Evolutionary conservation across 257 asterid species (phyloP).

Genomic region (Penstemon newberryi): DNA sequence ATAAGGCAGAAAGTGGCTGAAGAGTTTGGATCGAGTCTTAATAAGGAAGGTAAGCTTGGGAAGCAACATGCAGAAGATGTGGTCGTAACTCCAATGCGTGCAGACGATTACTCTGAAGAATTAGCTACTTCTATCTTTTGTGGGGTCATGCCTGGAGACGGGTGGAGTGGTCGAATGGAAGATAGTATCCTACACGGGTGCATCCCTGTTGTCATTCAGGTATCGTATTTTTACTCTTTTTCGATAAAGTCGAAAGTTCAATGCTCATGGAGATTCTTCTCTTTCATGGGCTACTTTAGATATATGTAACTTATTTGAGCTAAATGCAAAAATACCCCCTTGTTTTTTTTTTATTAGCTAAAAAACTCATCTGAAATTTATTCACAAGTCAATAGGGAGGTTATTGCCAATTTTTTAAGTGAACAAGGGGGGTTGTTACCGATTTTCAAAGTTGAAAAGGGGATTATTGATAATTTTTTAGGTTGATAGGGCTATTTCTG

Average conservation of each 20-base stretch:
- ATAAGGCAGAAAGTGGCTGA: constrained; percentile 93
- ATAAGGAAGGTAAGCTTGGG: constrained; percentile 87
- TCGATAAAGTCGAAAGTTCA: neutral
- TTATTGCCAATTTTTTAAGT: no score
- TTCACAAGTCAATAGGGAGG: no score
- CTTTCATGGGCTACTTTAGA: no score
- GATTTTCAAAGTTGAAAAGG: no score
- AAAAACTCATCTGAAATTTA: no score
- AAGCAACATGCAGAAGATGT: constrained; percentile 79
- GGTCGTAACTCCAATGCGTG: constrained; percentile 72
- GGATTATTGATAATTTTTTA: no score
- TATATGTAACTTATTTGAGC: neutral
- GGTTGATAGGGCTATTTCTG: no score
- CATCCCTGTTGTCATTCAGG: constrained; percentile 97
- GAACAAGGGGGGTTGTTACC: no score
- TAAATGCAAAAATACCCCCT: neutral
- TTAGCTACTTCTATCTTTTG: constrained; percentile 78
- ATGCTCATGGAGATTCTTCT: no score
- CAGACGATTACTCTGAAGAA: constrained; percentile 65
- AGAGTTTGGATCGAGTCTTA: constrained; percentile 85
- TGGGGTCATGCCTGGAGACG: constrained; percentile 99
- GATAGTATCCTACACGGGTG: constrained; percentile 94
- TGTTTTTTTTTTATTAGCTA: neutral
- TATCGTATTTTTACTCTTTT: constrained; percentile 6
- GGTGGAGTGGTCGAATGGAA: constrained; percentile 99